phyloP scores from a whole-genome alignment of 2,329 filamentous ascomycete species.

The Lasiodiplodia theobromae region DNA sequence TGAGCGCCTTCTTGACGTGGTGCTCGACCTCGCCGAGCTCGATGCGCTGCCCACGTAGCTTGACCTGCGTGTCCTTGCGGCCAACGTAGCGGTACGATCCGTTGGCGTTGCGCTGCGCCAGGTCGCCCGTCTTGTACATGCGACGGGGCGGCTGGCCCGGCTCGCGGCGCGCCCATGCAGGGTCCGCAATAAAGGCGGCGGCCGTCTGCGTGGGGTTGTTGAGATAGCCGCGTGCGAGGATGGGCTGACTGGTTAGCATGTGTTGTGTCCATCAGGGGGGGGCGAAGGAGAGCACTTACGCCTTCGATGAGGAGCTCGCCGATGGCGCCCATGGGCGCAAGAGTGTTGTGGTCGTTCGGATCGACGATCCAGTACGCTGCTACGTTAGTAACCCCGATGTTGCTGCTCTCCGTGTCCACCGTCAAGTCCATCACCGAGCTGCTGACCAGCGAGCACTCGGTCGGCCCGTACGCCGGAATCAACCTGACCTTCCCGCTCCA shows the following conservation, averaged over 20 bases:
- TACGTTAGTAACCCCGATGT: constrained; percentile 29
- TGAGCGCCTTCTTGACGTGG: constrained; percentile 39
- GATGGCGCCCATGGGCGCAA: constrained; percentile 44
- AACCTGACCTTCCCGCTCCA: constrained; percentile 41
- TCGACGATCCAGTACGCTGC: constrained; percentile 38
- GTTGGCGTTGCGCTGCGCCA: constrained; percentile 40
- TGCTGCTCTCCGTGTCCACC: constrained; percentile 30
- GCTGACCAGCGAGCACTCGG: constrained; percentile 41
- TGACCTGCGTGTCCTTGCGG: constrained; percentile 39
- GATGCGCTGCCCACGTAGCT: constrained; percentile 3
- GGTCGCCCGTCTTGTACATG: constrained; percentile 12
- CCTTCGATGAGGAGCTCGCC: constrained; percentile 46
- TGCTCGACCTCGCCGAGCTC: constrained; percentile 22
- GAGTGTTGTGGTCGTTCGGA: constrained; percentile 36
- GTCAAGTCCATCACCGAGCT: constrained; percentile 34
- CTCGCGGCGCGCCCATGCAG: constrained; percentile 3
- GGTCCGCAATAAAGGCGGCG: constrained; percentile 40
- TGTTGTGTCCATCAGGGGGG: no score
- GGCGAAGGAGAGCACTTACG: constrained; percentile 26
- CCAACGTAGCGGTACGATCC: constrained; percentile 46
- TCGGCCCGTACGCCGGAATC: constrained; percentile 7
- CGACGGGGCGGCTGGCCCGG: constrained; percentile 34
- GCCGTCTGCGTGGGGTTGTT: constrained; percentile 42
- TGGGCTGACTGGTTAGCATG: constrained; percentile 40
- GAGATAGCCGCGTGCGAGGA: constrained; percentile 44